Evolutionary conservation across 176 grass and related monocot genomes (phyloP).

Genomic region (Eleusine coracana): DNA sequence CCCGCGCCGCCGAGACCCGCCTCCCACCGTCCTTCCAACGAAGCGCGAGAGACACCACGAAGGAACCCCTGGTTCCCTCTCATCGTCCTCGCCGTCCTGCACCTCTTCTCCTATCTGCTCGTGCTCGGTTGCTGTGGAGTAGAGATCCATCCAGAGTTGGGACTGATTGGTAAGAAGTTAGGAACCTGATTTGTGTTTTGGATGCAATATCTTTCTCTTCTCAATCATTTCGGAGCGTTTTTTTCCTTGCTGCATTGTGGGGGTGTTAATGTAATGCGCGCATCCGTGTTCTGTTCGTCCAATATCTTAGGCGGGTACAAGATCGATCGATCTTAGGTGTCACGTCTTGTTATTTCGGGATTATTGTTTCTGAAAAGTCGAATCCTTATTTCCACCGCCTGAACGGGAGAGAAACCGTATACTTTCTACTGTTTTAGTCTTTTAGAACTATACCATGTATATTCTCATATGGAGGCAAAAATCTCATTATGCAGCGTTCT

Average conservation of each 20-base stretch:
- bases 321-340: neutral
- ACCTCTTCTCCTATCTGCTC: neutral
- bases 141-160: neutral
- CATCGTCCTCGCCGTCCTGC: neutral
- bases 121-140: neutral
- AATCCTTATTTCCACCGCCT: neutral
- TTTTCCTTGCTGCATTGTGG: neutral
- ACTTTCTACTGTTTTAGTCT: neutral
- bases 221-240: neutral
- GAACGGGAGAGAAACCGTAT: neutral
- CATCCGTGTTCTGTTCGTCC: neutral
- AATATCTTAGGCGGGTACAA: neutral
- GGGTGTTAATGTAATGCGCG: neutral
- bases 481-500: neutral
- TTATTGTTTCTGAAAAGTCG: neutral
- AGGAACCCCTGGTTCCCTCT: neutral
- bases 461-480: neutral
- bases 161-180: constrained; percentile 10
- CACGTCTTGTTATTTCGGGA: neutral
- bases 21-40: neutral
- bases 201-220: neutral
- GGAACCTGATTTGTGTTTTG: neutral
- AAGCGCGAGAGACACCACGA: neutral
- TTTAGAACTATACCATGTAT: neutral
- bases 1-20: neutral